These are phyloP conservation scores for Huntiella bhutanensis DNA, from an alignment of 2,329 filamentous ascomycete species.

Conservation along the genomic window DNA sequence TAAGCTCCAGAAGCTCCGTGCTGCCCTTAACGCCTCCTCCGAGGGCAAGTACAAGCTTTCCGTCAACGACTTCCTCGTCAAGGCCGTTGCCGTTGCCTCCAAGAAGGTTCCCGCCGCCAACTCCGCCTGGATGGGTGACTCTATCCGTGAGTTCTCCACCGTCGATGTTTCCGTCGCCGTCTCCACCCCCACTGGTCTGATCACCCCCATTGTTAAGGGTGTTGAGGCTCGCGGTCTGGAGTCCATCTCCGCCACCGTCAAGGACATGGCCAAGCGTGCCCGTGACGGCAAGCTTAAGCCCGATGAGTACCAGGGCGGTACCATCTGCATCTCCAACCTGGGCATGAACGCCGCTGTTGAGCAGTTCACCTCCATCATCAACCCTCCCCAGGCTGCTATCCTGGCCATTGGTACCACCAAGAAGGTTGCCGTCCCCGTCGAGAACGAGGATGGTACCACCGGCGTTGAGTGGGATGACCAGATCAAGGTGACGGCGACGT, in stretches of 20 bases:
- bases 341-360: conserved; percentile 97
- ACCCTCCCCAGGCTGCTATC: conserved; percentile 92
- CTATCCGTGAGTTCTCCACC: conserved; percentile 81
- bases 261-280: conserved; percentile 91
- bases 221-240: conserved; percentile 75
- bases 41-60: conserved; percentile 97
- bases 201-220: conserved; percentile 90
- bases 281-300: conserved; percentile 97
- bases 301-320: conserved; percentile 97
- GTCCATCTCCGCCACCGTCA: conserved; percentile 73
- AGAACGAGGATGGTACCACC: conserved; percentile 63
- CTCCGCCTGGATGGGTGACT: conserved; percentile 78
- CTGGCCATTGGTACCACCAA: conserved; percentile 84
- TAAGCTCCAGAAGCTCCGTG: conserved; percentile 91
- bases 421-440: conserved; percentile 80
- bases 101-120: conserved; percentile 92
- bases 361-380: conserved; percentile 96
- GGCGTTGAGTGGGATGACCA: conserved; percentile 85
- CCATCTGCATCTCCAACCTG: conserved; percentile 99
- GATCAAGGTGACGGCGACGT: conserved; percentile 85
- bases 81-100: conserved; percentile 74
- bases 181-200: conserved; percentile 78
- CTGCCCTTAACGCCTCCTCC: conserved; percentile 72
- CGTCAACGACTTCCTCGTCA: conserved; percentile 99
- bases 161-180: conserved; percentile 95